Evolutionary conservation across 179 eudicot species (phyloP).

Genomic region (Beta lomatogona): DNA sequence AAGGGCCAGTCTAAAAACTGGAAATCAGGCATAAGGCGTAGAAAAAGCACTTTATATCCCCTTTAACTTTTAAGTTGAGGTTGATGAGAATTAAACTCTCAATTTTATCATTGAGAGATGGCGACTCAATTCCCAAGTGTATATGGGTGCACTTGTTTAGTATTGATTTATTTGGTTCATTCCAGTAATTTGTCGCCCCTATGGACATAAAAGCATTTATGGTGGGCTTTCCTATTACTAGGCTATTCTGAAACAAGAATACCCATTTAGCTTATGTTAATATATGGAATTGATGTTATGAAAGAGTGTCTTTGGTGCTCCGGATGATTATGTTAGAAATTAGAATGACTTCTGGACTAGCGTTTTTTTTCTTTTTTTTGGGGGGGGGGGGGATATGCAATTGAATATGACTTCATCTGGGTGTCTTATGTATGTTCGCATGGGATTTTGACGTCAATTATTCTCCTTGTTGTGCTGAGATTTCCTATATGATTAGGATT

Average conservation of each 20-base stretch:
- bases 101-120: neutral
- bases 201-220: neutral
- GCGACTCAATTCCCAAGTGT: neutral
- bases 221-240: neutral
- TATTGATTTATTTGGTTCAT: neutral
- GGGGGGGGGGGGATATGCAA: neutral
- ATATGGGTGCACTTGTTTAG: neutral
- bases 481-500: neutral
- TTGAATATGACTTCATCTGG: neutral
- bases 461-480: too few relatives aligned
- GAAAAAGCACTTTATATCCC: neutral
- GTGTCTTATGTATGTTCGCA: neutral
- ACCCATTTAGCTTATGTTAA: neutral
- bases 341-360: neutral
- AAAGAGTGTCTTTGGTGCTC: neutral
- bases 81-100: neutral
- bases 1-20: neutral
- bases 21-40: neutral
- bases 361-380: neutral
- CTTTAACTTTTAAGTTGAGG: neutral
- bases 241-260: neutral
- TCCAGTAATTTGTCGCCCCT: neutral
- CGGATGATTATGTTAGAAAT: neutral
- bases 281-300: neutral
- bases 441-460: neutral